Base-by-base conservation (phyloP, 345 rosid genomes). In the Luvunga scandens region DNA sequence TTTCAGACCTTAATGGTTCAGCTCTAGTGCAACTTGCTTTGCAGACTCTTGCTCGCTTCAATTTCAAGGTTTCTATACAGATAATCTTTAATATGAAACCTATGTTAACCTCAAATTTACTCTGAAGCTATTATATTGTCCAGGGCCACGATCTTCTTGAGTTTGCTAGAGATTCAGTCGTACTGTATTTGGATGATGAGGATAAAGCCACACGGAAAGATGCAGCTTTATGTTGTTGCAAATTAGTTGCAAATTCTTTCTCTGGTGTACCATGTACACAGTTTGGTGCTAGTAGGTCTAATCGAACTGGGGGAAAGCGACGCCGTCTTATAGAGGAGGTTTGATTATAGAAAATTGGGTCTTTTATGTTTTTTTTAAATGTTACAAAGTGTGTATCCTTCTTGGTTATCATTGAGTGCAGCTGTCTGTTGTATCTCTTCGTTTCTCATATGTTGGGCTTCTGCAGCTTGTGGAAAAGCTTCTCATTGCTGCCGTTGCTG, bases 401-500 rank as follows among this genome's bases (percentile, higher is more conserved):
- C 42, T 42, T 39, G 56, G 42, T 73, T 28, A 27, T 60, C 6
- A n/a, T 63, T 75, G 69, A 63, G 3, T 75, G 61, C 39, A 22
- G 27, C 59, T 61, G 2, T 42, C 13, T 21, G 14, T 63, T 63
- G 1, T 45, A 19, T 31, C 53, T 9, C 13, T 75, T 63, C 45
- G 70, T 45, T 75, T 75, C 45, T 50, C 31, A 31, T 64, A 75
- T 80, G 28, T 77, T 72, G 79, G 81, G 67, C 42, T 84, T 76
- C 76, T 85, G 85, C 95, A 94, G 99, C 94, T 97, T 75, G 97
- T 97, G 85, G 98, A 97, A 81, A 97, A 94, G 90, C 97, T 97
- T 87, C 98, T 97, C 79, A 92, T 93, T 77, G 89, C 94, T 50
- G 98, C 98, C 61, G 94, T 97, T 80, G 97, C 95, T 19, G 99